Conservation (phyloP, 1,284 basidiomycete genomes). For the Ganoderma multipileum region DNA sequence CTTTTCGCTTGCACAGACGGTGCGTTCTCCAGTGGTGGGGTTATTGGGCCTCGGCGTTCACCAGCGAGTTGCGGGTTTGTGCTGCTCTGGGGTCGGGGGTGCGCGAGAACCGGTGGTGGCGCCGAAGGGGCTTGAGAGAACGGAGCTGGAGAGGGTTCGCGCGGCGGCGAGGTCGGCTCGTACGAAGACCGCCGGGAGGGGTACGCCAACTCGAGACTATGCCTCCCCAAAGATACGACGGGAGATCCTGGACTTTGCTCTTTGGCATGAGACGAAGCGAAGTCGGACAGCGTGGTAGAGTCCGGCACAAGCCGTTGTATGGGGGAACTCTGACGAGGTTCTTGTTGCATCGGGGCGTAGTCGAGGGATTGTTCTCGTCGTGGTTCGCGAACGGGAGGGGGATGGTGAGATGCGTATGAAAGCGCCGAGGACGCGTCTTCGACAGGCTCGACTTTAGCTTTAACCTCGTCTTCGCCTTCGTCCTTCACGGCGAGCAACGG, state of each 20-base stretch:
- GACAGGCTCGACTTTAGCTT: neutral
- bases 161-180: neutral
- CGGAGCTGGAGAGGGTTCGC: neutral
- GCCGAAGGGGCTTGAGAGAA: too few relatives aligned
- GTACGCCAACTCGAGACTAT: constrained; percentile 14
- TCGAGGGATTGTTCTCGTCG: constrained; percentile 25
- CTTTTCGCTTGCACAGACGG: neutral
- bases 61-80: neutral
- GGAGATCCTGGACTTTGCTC: constrained; percentile 6
- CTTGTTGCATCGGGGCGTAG: constrained; percentile 12
- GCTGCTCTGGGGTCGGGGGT: neutral
- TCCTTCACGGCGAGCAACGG: constrained; percentile 6
- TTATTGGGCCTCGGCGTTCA: constrained; percentile 5
- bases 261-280: neutral
- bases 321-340: neutral
- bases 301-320: neutral
- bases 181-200: constrained; percentile 2
- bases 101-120: neutral
- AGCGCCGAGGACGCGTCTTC: neutral
- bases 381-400: neutral
- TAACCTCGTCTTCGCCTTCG: neutral
- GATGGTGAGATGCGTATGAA: neutral
- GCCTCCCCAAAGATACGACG: constrained; percentile 5
- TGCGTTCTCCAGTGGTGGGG: neutral
- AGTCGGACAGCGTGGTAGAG: neutral